phyloP scores from a whole-genome alignment of 768 basidiomycete species.

The Mycena sanguinolenta region DNA sequence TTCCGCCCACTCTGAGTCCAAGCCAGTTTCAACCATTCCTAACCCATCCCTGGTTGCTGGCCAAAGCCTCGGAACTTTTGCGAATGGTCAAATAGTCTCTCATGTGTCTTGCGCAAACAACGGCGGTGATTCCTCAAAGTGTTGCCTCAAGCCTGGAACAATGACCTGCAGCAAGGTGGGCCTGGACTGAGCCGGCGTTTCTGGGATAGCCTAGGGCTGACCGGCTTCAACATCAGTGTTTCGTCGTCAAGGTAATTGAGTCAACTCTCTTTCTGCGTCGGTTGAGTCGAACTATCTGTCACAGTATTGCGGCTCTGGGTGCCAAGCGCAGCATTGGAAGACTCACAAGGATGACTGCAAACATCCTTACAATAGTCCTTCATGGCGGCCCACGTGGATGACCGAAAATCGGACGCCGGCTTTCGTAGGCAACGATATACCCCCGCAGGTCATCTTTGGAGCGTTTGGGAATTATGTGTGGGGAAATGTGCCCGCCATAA shows the following conservation, averaged over 20 bases:
- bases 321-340: constrained; percentile 52
- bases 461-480: constrained; percentile 39
- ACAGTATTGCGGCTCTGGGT: constrained; percentile 26
- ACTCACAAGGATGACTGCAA: constrained; percentile 53
- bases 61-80: neutral
- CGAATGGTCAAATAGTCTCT: neutral
- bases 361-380: constrained; percentile 42
- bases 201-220: neutral
- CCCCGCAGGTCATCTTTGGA: neutral
- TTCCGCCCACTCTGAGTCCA: neutral
- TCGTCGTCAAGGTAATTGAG: neutral
- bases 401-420: constrained; percentile 45
- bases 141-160: constrained; percentile 9
- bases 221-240: neutral
- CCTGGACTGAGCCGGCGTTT: neutral
- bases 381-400: constrained; percentile 54
- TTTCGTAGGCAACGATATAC: constrained; percentile 20
- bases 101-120: constrained; percentile 11
- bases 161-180: constrained; percentile 19
- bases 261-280: neutral
- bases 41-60: neutral
- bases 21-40: neutral
- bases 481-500: constrained; percentile 47
- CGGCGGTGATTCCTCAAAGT: neutral
- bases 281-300: neutral